Base-by-base conservation (phyloP, 2,329 filamentous ascomycete genomes). In the Arthrobotrys pseudoclavata region DNA sequence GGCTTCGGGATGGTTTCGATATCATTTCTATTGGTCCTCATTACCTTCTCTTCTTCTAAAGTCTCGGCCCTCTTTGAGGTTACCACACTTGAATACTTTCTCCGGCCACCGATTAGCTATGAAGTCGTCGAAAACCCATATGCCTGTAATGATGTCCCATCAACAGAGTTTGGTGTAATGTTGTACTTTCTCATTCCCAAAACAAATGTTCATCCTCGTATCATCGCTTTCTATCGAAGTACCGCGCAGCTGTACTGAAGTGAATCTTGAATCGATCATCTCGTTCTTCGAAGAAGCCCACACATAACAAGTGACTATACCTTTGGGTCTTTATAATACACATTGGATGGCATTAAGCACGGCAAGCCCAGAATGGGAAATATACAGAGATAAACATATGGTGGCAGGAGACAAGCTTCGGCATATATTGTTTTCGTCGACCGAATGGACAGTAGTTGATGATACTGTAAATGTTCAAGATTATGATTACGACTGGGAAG, bases 121-220 rank as follows among this genome's bases (percentile, higher is more conserved):
- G 24, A 47, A 20, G 6, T 2, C 9, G 22, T 34, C 1, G 57
- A 34, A 3, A 53, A 71, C 18, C 60, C 68, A 13, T 64, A 64
- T 15, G 57, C 31, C 0, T 71, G 68, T 37, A 47, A 71, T 18
- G 60, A 57, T 22, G 40, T 64, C n/a, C 47, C 48, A 7, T 22
- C 60, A 3, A 71, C 24, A 7, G 34, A 26, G 18, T 57, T 31
- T 6, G 47, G 26, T 37, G 15, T 47, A n/a, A 47, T 47, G 5
- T 62, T 48, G 15, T 71, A 71, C 26, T 31, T 62, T 7, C 22
- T 57, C 9, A 71, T 64, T 31, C 60, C 47, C 13, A 71, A 64
- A 37, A 52, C 52, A 6, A 15, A 26, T 15, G 37, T 64, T 13
- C 47, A 64, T 18, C 68, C 68, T 5, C 52, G 37, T 2, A 9